Evolutionary conservation across 208 protist species (phyloP), one percentile per base, ranked within the genome.

Genomic region (Entamoeba dispar): DNA sequence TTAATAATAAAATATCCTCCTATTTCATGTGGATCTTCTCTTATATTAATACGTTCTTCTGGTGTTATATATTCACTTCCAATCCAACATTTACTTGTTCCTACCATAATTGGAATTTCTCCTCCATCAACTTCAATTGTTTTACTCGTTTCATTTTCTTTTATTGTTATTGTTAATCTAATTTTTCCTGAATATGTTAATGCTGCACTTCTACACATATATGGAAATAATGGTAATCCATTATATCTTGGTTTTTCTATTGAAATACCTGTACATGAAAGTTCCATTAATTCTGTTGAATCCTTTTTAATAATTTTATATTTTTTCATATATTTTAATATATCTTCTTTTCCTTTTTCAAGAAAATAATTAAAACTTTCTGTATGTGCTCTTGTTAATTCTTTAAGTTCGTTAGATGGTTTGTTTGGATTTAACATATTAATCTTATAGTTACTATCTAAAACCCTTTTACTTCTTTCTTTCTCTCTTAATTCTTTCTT

Each of bases 1-100:
- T 98, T 98, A 94, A 98, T 96, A 93, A 99, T 97, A 94, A 99
- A 99, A 96, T 99, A 99, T 31, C 98, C 98, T 90, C 98, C 98
- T n/a, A 98, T 91, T 95, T 99, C 98, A 94, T 97, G 96, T 91
- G 96, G 95, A 94, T 99, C 97, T 95, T 99, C 97, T 14, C 77
- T 91, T 17, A 43, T 2, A 17, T 27, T 38, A 2, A 96, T 69
- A 0, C 97, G 91, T 93, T 97, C 49, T 19, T 55, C 49, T 19
- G 93, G 86, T 38, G 57, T 94, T 49, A 97, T 34, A 2, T 93
- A 93, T 10, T 91, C 19, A 77, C 27, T 77, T 38, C 61, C 61
- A 38, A 77, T 38, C 61, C 61, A 77, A 77, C 61, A 77, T 22
- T 77, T 77, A 34, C n/a, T 34, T 77, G 61, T 14, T 2, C 61